Conservation (phyloP, 163 green algal species). For the Prototheca cutis region DNA sequence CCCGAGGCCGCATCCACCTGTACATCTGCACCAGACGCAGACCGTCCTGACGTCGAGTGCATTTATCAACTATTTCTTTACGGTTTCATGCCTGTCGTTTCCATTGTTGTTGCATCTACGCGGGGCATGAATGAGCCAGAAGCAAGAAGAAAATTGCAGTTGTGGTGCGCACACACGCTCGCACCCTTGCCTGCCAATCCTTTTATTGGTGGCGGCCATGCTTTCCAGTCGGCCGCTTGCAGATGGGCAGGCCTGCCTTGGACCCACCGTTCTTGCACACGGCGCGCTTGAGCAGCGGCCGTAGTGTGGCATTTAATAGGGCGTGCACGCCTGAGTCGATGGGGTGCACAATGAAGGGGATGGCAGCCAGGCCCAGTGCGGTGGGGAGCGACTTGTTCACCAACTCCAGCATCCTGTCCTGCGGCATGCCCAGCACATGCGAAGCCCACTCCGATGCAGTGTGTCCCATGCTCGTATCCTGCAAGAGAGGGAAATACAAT, state of each 20-base stretch:
- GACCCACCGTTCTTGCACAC: not conserved
- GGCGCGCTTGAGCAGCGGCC: slow-evolving; percentile 14
- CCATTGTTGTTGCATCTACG: too few species aligned
- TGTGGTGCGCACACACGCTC: too few species aligned
- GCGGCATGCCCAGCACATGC: not conserved
- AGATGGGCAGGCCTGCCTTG: not conserved
- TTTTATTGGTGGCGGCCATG: too few species aligned
- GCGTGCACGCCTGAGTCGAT: slow-evolving; percentile 59
- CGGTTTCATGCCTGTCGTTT: too few species aligned
- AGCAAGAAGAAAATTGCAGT: too few species aligned
- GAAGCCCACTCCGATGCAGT: not conserved
- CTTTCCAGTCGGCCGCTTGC: too few species aligned
- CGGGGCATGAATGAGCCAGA: too few species aligned
- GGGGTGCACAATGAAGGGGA: slow-evolving; percentile 69
- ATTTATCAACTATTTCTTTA: not conserved
- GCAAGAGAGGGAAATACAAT: too few species aligned
- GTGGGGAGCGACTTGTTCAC: slow-evolving; percentile 47
- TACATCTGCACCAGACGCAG: slow-evolving; percentile 3
- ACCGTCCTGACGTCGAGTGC: not conserved
- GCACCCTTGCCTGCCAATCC: too few species aligned
- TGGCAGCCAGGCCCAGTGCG: slow-evolving; percentile 39
- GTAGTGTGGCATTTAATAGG: slow-evolving; percentile 51
- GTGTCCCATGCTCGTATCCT: not conserved
- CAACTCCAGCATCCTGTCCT: slow-evolving; percentile 13
- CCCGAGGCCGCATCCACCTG: slow-evolving; percentile 11